Evolutionary conservation across 768 basidiomycete species (phyloP).

Genomic region (Boletus vermiculosoides): DNA sequence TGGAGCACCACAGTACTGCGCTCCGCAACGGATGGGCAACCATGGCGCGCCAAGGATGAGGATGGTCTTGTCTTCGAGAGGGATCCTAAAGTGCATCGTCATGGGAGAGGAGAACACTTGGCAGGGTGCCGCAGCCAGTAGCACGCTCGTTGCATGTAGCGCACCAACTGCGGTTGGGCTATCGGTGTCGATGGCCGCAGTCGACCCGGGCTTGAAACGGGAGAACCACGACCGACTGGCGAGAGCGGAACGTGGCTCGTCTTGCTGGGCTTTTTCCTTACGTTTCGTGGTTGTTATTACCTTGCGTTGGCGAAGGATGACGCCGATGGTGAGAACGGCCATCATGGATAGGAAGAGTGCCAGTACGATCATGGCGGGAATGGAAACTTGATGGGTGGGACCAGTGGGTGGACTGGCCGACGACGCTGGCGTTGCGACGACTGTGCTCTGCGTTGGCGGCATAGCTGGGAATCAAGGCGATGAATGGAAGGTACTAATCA

Average conservation of each 20-base stretch:
- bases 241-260: neutral
- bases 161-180: slow-evolving; percentile 19
- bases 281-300: neutral
- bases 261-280: neutral
- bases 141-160: slow-evolving; percentile 21
- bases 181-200: neutral
- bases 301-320: slow-evolving; percentile 21
- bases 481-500: neutral
- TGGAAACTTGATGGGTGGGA: slow-evolving; percentile 10
- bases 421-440: neutral
- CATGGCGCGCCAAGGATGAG: slow-evolving; percentile 23
- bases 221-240: slow-evolving; percentile 1
- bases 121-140: slow-evolving; percentile 28
- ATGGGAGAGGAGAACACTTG: slow-evolving; percentile 21
- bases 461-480: slow-evolving; percentile 1
- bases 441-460: slow-evolving; percentile 17
- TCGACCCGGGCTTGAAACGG: neutral
- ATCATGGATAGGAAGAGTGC: slow-evolving; percentile 18
- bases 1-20: slow-evolving; percentile 6
- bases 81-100: slow-evolving; percentile 23
- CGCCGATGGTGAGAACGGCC: slow-evolving; percentile 17
- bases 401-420: neutral
- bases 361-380: slow-evolving; percentile 22
- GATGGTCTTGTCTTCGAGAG: slow-evolving; percentile 19
- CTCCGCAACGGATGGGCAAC: neutral